Evolutionary conservation across 495 filamentous ascomycete genomes (phyloP).

Genomic region (Astrothelium macrocarpum): DNA sequence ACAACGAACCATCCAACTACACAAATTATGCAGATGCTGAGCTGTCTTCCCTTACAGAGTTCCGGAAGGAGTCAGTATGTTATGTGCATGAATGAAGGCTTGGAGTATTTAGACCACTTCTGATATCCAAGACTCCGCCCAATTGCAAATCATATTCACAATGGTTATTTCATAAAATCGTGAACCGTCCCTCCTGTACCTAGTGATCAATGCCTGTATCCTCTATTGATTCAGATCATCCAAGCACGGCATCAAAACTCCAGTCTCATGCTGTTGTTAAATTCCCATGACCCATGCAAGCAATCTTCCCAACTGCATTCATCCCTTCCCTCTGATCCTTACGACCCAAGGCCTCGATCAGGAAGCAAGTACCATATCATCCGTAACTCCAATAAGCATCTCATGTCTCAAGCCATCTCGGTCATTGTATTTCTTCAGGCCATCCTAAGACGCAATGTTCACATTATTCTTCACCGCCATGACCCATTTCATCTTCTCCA

Average conservation of each 20-base stretch:
- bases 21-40: not conserved
- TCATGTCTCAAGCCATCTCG: not conserved
- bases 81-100: not conserved
- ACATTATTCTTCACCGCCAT: conserved; percentile 19
- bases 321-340: not conserved
- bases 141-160: not conserved
- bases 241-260: not conserved
- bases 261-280: not conserved
- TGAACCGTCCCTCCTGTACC: not conserved
- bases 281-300: not conserved
- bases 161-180: not conserved
- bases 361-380: not conserved
- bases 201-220: not conserved
- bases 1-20: not conserved
- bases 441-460: not conserved
- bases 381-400: conserved; percentile 16
- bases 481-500: conserved; percentile 24
- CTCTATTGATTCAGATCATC: not conserved
- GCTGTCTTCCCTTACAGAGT: not conserved
- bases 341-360: not conserved
- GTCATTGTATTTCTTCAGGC: not conserved
- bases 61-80: not conserved
- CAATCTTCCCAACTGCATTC: not conserved
- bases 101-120: not conserved
- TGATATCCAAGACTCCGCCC: not conserved